Conservation (phyloP, 495 filamentous ascomycete species). For the Neurospora africana region DNA sequence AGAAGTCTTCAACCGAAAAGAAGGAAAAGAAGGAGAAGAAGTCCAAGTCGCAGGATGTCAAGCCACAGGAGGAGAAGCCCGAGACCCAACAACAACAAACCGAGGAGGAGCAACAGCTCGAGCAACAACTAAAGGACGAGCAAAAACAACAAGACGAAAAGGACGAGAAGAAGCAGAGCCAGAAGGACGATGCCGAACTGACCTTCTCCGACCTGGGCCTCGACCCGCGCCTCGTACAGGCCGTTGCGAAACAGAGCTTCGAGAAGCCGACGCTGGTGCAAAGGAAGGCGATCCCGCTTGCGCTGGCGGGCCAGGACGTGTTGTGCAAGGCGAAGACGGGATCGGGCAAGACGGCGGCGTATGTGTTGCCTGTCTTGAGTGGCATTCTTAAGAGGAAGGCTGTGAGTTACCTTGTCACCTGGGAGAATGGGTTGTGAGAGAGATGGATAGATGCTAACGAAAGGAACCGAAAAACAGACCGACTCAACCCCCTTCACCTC, state of each 20-base stretch:
- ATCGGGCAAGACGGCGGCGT: constrained; percentile 94
- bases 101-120: constrained; percentile 7
- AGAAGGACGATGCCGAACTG: constrained; percentile 6
- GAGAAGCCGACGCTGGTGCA: constrained; percentile 78
- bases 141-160: neutral
- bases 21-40: constrained; percentile 3
- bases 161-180: constrained; percentile 7
- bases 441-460: neutral
- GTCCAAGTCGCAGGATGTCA: constrained; percentile 1
- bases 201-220: constrained; percentile 55
- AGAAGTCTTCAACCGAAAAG: constrained; percentile 4
- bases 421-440: neutral
- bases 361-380: constrained; percentile 82
- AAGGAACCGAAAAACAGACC: constrained; percentile 12
- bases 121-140: constrained; percentile 6
- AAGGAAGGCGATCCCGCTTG: constrained; percentile 75
- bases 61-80: neutral
- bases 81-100: constrained; percentile 1
- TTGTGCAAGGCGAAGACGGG: constrained; percentile 85
- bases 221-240: constrained; percentile 77
- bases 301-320: constrained; percentile 84
- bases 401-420: constrained; percentile 30
- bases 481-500: constrained; percentile 33
- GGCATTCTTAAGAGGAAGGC: constrained; percentile 66
- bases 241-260: constrained; percentile 73